Percentiles rank a stretch among this genome's conserved stretches.
Evolutionary conservation across 176 grass and related monocot species (phyloP).

Genomic region (Eragrostis nindensis): DNA sequence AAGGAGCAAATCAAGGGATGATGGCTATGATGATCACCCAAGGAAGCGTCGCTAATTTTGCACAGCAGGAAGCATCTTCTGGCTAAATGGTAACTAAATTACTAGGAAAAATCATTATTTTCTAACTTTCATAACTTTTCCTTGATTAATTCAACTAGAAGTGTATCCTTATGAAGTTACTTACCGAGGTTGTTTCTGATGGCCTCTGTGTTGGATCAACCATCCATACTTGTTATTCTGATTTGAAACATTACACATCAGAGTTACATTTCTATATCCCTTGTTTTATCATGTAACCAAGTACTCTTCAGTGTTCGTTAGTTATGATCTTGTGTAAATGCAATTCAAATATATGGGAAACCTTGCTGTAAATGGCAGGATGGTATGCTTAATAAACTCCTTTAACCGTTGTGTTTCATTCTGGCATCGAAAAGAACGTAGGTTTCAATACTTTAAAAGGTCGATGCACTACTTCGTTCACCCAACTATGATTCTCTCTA

Average conservation of each 20-base stretch:
- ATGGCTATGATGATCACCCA: slow-evolving; percentile 39
- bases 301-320: background rate
- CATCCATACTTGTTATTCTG: slow-evolving; percentile 11
- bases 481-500: background rate
- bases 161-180: background rate
- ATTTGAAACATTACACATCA: slow-evolving; percentile 10
- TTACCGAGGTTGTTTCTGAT: slow-evolving; percentile 16
- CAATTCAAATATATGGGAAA: background rate
- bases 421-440: background rate
- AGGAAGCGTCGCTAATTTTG: slow-evolving; percentile 17
- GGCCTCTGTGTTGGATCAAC: background rate
- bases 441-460: too few species aligned
- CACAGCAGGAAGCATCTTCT: background rate
- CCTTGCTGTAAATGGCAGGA: slow-evolving; percentile 5
- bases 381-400: background rate
- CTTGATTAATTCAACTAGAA: background rate
- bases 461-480: too few species aligned
- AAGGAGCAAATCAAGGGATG: slow-evolving; percentile 48
- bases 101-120: background rate
- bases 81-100: slow-evolving; percentile 45
- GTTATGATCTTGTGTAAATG: slow-evolving; percentile 20
- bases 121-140: background rate
- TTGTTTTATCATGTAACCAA: background rate
- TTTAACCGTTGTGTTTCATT: slow-evolving; percentile 15
- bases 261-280: slow-evolving; percentile 8